These are phyloP conservation scores for Pythium vanterpoolii DNA, from an alignment of 352 stramenopile genomes.

Conservation along the genomic window DNA sequence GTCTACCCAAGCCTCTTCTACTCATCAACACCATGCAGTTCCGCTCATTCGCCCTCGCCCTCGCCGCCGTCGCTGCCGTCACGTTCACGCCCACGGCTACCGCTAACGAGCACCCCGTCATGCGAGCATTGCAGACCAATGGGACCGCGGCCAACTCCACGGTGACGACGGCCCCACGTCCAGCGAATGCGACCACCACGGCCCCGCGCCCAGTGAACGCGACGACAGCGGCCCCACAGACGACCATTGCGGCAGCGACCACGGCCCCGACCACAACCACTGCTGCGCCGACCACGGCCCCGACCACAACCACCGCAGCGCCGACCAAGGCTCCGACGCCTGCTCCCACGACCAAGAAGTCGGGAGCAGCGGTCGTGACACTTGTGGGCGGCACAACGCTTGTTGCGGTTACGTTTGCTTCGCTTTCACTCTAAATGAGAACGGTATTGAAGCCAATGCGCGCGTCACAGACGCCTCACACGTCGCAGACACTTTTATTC, in stretches of 20 bases:
- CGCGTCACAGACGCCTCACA: too few relatives aligned
- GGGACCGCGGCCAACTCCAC: neutral
- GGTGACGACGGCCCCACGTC: too few relatives aligned
- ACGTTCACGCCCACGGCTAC: neutral
- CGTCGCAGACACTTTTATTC: too few relatives aligned
- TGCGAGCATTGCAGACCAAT: neutral
- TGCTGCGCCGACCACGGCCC: neutral
- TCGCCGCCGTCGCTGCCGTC: neutral
- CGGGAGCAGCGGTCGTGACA: neutral
- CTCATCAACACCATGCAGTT: conserved; percentile 1
- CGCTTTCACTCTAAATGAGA: neutral
- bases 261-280: neutral
- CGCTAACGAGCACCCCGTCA: neutral
- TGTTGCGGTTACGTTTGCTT: neutral
- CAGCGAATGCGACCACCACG: too few relatives aligned
- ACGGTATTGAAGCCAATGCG: too few relatives aligned
- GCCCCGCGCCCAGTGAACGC: neutral
- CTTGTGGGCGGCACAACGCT: neutral
- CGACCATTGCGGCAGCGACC: too few relatives aligned
- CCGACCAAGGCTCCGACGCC: neutral
- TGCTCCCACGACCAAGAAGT: neutral
- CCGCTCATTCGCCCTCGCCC: neutral
- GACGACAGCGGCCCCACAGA: neutral
- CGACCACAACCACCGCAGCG: too few relatives aligned
- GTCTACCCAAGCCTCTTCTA: neutral